phyloP scores from a whole-genome alignment of 345 rosid species.

The Populus deltoides region DNA sequence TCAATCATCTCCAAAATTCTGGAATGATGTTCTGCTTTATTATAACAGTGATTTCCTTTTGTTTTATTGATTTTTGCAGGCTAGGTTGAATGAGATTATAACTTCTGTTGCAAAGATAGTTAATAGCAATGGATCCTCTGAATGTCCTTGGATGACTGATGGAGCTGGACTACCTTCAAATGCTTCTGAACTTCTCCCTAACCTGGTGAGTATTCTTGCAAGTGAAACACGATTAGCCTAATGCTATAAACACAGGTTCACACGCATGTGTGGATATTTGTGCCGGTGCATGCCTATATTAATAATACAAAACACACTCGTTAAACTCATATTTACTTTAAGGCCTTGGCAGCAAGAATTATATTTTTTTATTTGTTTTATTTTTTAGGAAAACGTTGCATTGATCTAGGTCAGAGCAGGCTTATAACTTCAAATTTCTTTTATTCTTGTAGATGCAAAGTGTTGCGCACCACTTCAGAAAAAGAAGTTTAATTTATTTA shows the following conservation, averaged over 20 bases:
- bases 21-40: not conserved
- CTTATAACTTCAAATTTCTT: not conserved
- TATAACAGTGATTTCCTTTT: not conserved
- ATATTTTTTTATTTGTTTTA: no score
- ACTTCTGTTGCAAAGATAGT: conserved; percentile 52
- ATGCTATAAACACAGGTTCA: not conserved
- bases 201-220: conserved; percentile 47
- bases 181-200: conserved; percentile 70
- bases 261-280: not conserved
- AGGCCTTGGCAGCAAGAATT: not conserved
- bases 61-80: conserved; percentile 42
- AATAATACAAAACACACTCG: not conserved
- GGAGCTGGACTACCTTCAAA: conserved; percentile 91
- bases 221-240: not conserved
- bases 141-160: conserved; percentile 93
- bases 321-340: not conserved
- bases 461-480: not conserved
- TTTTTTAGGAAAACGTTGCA: not conserved
- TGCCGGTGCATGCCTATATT: not conserved
- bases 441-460: not conserved
- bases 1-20: not conserved
- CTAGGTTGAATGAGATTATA: conserved; percentile 85
- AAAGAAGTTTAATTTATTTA: not conserved
- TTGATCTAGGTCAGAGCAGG: not conserved
- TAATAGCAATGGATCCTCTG: conserved; percentile 48